Conservation (phyloP, 2,329 filamentous ascomycete species). For the Exophiala lecanii-corni region DNA sequence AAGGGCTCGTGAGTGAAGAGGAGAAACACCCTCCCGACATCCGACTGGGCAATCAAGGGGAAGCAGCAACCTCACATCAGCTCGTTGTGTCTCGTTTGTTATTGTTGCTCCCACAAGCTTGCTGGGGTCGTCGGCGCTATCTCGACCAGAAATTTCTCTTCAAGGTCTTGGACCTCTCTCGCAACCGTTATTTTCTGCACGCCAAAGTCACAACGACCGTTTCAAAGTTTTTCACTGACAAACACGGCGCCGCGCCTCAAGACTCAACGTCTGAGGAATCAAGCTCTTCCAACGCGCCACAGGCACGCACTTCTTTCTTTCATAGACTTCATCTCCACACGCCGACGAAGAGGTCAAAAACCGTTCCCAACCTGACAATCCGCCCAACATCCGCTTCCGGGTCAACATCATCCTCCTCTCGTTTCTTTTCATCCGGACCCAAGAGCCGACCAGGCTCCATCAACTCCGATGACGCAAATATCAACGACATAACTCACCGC, state of each 20-base stretch:
- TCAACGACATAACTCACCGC: constrained; percentile 23
- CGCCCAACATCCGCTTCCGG: constrained; percentile 9
- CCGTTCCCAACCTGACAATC: constrained; percentile 18
- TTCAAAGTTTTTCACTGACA: constrained; percentile 25
- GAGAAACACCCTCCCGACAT: no score
- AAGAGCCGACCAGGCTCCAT: constrained; percentile 19
- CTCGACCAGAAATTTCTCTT: no score
- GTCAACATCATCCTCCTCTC: constrained; percentile 17
- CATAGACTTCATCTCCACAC: constrained; percentile 25
- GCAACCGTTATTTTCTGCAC: no score
- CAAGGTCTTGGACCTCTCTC: no score
- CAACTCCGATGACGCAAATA: constrained; percentile 22
- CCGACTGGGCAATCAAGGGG: no score
- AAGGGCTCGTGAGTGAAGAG: no score
- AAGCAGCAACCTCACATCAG: no score
- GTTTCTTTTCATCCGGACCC: constrained; percentile 10
- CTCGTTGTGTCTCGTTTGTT: no score
- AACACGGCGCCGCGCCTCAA: constrained; percentile 25
- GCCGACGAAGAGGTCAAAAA: constrained; percentile 19
- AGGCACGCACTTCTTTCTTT: constrained; percentile 21
- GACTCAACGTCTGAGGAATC: constrained; percentile 22
- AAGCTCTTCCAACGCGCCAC: constrained; percentile 7
- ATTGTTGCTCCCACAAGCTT: no score
- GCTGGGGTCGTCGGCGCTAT: no score
- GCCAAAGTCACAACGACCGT: constrained; percentile 23